phyloP scores from a whole-genome alignment of 306 rosid species.

The Psophocarpus tetragonolobus region DNA sequence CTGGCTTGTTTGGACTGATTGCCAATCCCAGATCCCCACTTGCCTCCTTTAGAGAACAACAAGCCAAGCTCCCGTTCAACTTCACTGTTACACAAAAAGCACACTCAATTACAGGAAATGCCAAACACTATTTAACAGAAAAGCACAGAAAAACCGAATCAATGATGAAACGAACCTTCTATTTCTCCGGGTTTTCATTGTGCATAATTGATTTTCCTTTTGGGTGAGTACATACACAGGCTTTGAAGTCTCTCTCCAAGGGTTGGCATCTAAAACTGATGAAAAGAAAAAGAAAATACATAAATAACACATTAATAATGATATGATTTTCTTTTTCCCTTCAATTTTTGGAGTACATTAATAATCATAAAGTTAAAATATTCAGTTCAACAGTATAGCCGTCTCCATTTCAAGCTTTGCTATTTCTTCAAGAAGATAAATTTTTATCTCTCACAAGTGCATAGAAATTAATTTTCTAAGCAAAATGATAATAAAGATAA shows the following conservation, averaged over 20 bases:
- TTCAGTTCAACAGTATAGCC: not conserved
- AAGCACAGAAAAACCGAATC: constrained; percentile 2
- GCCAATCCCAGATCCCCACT: constrained; percentile 64
- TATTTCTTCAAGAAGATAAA: not conserved
- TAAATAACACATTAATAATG: not conserved
- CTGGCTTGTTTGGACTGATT: constrained; percentile 69
- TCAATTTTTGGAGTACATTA: not conserved
- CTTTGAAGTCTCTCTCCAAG: constrained; percentile 91
- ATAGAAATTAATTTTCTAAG: not conserved
- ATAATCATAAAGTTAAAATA: not conserved
- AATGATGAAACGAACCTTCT: constrained; percentile 52
- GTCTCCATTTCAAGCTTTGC: not conserved
- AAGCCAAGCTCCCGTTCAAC: constrained; percentile 92
- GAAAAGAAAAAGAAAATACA: constrained; percentile 2
- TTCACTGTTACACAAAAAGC: constrained; percentile 62
- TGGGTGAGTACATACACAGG: constrained; percentile 93
- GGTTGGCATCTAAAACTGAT: constrained; percentile 88
- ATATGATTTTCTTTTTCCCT: constrained; percentile 16
- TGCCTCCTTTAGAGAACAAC: constrained; percentile 82
- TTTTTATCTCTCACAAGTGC: not conserved
- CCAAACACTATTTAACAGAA: not conserved
- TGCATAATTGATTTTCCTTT: constrained; percentile 83
- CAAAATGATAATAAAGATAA: not conserved
- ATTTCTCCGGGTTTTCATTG: constrained; percentile 97
- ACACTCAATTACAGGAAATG: constrained; percentile 17